These are phyloP conservation scores for Rheum nobile DNA, from an alignment of 148 eudicot species.

Conservation along the genomic window DNA sequence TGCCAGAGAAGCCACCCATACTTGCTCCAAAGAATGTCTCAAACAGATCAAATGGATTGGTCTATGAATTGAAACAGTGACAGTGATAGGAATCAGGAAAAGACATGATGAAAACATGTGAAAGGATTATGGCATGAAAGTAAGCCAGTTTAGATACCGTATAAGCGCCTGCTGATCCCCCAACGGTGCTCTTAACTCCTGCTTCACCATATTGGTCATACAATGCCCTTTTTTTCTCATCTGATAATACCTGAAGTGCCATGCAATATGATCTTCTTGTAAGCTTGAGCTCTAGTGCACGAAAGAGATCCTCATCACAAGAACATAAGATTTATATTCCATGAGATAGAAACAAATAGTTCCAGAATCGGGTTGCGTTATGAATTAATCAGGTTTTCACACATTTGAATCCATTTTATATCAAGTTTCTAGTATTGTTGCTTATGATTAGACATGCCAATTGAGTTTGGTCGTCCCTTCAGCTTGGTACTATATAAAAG, in stretches of 20 bases:
- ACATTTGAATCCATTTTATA: not conserved
- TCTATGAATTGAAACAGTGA: conserved; percentile 23
- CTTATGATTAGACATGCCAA: not conserved
- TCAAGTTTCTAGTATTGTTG: not conserved
- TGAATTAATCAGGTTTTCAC: not conserved
- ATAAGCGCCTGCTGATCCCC: conserved; percentile 74
- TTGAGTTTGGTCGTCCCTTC: not conserved
- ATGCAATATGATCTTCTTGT: not conserved
- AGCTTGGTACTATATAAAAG: not conserved
- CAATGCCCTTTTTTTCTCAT: conserved; percentile 90
- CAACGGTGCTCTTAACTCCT: conserved; percentile 76
- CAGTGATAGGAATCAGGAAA: not conserved
- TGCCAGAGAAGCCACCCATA: conserved; percentile 73
- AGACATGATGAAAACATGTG: conserved; percentile 1
- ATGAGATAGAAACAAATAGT: not conserved
- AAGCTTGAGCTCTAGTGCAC: not conserved
- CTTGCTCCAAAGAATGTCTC: conserved; percentile 92
- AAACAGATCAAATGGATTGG: conserved; percentile 97
- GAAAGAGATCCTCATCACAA: not conserved
- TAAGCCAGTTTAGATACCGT: conserved; percentile 45
- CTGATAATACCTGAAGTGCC: conserved; percentile 92
- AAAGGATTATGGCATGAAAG: conserved; percentile 2
- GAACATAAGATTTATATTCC: not conserved
- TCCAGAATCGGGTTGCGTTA: not conserved
- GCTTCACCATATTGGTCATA: conserved; percentile 99